Percentiles rank a stretch among this genome's conserved stretches.
These are phyloP conservation scores for Penicillium sumatraense DNA, from an alignment of 2,329 filamentous ascomycete species.

Conservation along the genomic window DNA sequence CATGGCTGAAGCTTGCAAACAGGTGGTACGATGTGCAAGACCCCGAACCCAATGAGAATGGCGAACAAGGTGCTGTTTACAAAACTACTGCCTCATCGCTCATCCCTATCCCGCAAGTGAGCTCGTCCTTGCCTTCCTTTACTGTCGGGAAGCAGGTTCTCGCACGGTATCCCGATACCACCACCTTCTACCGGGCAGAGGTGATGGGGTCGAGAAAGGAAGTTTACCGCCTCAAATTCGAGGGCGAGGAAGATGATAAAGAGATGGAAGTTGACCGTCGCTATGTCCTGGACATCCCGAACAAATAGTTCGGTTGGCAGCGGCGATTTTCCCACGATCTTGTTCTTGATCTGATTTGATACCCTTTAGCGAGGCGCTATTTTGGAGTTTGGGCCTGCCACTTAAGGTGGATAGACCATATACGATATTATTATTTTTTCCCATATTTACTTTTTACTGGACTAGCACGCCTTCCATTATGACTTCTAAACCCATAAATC, in stretches of 20 bases:
- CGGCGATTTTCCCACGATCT: constrained; percentile 19
- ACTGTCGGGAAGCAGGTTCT: constrained; percentile 71
- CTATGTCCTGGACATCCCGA: constrained; percentile 75
- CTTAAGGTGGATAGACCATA: background rate
- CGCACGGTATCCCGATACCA: constrained; percentile 80
- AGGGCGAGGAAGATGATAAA: constrained; percentile 75
- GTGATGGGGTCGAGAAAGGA: constrained; percentile 70
- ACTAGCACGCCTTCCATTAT: background rate
- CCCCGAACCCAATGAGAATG: constrained; percentile 73
- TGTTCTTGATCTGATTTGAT: constrained; percentile 28
- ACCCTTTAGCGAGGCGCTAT: constrained; percentile 34
- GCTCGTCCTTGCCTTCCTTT: constrained; percentile 65
- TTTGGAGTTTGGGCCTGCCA: constrained; percentile 18
- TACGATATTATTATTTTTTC: background rate
- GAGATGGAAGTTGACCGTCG: constrained; percentile 76
- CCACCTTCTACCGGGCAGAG: constrained; percentile 83
- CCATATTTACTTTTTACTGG: background rate
- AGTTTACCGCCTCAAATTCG: constrained; percentile 68
- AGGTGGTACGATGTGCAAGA: constrained; percentile 75
- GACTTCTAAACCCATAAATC: background rate
- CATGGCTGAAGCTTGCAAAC: constrained; percentile 17
- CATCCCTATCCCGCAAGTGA: constrained; percentile 72
- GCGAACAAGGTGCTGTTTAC: constrained; percentile 65
- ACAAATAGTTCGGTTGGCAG: constrained; percentile 38
- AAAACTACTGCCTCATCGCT: constrained; percentile 74